These are phyloP conservation scores for Pseudogymnoascus sp. DNA, from an alignment of 2,329 filamentous ascomycete genomes.

Conservation along the genomic window DNA sequence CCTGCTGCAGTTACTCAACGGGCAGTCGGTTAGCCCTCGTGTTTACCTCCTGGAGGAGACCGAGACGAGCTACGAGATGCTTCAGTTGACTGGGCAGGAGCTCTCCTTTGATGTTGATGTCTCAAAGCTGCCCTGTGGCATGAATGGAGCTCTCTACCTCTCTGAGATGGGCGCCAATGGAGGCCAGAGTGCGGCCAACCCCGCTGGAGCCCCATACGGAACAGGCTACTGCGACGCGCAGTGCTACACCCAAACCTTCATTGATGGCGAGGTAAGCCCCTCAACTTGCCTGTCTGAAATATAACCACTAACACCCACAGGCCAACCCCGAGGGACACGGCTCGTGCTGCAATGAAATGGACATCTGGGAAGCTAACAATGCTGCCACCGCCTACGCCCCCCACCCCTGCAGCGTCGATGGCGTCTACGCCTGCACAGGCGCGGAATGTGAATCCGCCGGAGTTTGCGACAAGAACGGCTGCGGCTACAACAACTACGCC, in stretches of 20 bases:
- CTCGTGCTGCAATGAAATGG: conserved; percentile 47
- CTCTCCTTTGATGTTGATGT: conserved; percentile 36
- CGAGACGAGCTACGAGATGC: conserved; percentile 36
- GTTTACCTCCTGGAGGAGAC: conserved; percentile 37
- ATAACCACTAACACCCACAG: conserved; percentile 38
- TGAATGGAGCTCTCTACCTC: conserved; percentile 41
- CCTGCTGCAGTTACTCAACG: conserved; percentile 25
- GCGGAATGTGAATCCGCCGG: conserved; percentile 33
- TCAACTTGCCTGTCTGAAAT: conserved; percentile 17
- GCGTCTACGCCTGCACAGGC: conserved; percentile 39
- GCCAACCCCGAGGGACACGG: conserved; percentile 37
- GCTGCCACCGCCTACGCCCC: conserved; percentile 39
- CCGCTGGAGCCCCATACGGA: conserved; percentile 39
- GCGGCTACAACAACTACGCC: conserved; percentile 35
- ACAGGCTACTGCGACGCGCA: conserved; percentile 41
- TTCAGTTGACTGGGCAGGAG: conserved; percentile 37
- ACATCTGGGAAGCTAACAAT: conserved; percentile 48
- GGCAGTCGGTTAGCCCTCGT: conserved; percentile 31
- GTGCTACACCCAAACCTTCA: conserved; percentile 20
- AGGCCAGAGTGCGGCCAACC: conserved; percentile 28
- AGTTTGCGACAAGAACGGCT: conserved; percentile 38
- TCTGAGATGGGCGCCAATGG: conserved; percentile 34
- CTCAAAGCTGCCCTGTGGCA: conserved; percentile 37
- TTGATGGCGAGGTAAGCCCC: background rate
- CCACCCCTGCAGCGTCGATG: conserved; percentile 39